Percentiles rank a stretch among this genome's conserved stretches.
phyloP scores from a whole-genome alignment of 331 rosid species.

The Quercus lobata region DNA sequence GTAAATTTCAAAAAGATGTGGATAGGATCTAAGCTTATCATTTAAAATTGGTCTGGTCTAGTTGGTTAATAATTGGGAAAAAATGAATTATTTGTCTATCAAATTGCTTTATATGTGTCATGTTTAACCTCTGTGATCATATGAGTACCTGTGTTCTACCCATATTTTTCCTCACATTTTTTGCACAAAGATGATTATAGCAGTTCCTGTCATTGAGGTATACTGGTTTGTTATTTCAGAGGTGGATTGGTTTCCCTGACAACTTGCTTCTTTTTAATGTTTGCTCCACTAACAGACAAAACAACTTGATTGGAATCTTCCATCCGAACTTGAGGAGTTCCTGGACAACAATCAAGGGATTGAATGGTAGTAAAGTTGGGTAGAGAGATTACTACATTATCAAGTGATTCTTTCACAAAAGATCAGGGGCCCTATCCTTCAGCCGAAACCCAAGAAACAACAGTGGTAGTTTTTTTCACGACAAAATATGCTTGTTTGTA shows the following conservation, averaged over 20 bases:
- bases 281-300: slow-evolving; percentile 49
- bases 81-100: not conserved
- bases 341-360: slow-evolving; percentile 31
- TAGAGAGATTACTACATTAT: slow-evolving; percentile 22
- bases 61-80: not conserved
- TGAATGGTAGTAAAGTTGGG: slow-evolving; percentile 31
- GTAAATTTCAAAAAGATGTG: no score
- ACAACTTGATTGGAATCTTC: slow-evolving; percentile 63
- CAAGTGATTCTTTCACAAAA: not conserved
- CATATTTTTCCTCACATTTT: not conserved
- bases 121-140: not conserved
- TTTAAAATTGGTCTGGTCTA: not conserved
- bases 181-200: not conserved
- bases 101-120: not conserved
- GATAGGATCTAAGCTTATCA: not conserved
- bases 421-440: no score
- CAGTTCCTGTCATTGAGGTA: not conserved
- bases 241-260: slow-evolving; percentile 9
- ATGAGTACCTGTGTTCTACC: not conserved
- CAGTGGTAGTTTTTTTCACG: no score
- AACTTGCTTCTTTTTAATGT: slow-evolving; percentile 24
- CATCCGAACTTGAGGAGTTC: slow-evolving; percentile 51
- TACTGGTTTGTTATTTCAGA: not conserved
- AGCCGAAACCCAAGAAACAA: no score
- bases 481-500: no score